phyloP scores from a whole-genome alignment of 2,329 filamentous ascomycete species.

The Diaporthe ilicicola region DNA sequence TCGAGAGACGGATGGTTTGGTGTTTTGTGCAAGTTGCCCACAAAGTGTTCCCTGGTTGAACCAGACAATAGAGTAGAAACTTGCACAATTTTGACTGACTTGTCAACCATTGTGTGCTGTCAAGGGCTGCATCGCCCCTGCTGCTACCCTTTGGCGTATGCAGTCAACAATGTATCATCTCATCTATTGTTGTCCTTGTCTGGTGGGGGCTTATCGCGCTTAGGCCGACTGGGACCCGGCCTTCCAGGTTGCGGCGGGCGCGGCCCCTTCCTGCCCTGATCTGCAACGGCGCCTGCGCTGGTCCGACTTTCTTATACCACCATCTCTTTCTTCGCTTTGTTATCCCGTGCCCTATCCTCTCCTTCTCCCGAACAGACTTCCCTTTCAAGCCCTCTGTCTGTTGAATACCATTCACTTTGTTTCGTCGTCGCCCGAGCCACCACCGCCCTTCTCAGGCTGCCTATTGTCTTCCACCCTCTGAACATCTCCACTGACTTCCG shows the following conservation, averaged over 20 bases:
- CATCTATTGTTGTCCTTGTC: conserved; percentile 5
- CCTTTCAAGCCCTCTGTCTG: not conserved
- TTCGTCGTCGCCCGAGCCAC: not conserved
- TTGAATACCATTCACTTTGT: conserved; percentile 14
- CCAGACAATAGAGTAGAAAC: not conserved
- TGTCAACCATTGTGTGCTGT: not conserved
- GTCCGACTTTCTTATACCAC: conserved; percentile 12
- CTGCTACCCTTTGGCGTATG: not conserved
- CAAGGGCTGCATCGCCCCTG: not conserved
- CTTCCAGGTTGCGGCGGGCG: conserved; percentile 11
- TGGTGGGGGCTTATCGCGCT: conserved; percentile 24
- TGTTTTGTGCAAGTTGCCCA: not conserved
- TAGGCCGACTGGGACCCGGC: conserved; percentile 21
- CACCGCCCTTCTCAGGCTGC: not conserved
- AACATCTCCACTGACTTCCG: conserved; percentile 3
- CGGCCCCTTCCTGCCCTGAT: conserved; percentile 24
- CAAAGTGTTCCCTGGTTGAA: not conserved
- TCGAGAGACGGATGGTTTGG: conserved; percentile 1
- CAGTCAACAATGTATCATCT: conserved; percentile 13
- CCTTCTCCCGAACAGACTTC: not conserved
- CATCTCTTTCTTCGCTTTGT: conserved; percentile 9
- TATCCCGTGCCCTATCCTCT: not conserved
- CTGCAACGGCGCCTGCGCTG: conserved; percentile 10
- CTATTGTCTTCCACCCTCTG: not conserved
- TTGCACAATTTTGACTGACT: not conserved